Percentiles rank a stretch among this genome's conserved stretches.
Conservation (phyloP, 2,329 filamentous ascomycete genomes). For the Colletotrichum phormii region DNA sequence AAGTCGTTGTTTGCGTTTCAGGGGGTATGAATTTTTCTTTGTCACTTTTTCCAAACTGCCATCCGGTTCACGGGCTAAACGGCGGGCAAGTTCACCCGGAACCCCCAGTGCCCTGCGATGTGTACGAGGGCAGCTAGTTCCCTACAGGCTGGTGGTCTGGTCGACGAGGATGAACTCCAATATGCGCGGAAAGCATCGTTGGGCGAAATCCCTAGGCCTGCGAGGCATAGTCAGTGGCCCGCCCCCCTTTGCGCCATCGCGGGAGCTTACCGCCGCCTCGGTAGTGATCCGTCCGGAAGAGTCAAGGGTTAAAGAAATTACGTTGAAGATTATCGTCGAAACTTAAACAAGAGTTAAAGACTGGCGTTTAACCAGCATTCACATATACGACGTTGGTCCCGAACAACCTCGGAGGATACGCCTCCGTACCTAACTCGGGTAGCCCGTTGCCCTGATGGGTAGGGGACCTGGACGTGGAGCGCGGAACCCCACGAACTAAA, state of each 20-base stretch:
- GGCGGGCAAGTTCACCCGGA: neutral
- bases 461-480: neutral
- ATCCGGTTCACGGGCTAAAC: neutral
- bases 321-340: neutral
- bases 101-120: neutral
- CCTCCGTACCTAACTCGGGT: neutral
- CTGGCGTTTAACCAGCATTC: too few relatives aligned
- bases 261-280: neutral
- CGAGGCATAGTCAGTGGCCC: neutral
- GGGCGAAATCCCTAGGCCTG: neutral
- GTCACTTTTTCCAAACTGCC: neutral
- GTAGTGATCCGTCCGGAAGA: neutral
- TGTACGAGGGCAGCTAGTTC: too few relatives aligned
- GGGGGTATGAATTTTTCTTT: neutral
- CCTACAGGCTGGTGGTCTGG: neutral
- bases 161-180: too few relatives aligned
- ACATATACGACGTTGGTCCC: too few relatives aligned
- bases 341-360: neutral
- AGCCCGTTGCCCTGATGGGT: neutral
- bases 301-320: neutral
- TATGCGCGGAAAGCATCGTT: neutral
- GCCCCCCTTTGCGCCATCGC: neutral
- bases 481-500: neutral
- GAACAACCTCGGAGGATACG: too few relatives aligned
- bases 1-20: conserved; percentile 11